Evolutionary conservation across 2,329 filamentous ascomycete genomes (phyloP).

Genomic region (Aspergillus costaricaensis): DNA sequence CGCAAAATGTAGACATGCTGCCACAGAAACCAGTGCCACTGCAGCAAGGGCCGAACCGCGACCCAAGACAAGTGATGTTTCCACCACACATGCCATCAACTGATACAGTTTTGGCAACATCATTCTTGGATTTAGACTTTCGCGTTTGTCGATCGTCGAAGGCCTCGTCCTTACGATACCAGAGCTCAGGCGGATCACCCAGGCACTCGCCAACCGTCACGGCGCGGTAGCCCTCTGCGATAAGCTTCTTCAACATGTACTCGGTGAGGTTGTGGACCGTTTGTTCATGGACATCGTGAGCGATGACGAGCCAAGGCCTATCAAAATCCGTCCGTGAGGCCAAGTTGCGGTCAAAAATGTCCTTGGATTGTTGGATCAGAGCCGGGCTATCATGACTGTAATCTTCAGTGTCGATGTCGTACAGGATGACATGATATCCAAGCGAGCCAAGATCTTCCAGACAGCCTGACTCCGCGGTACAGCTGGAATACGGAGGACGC

Average conservation of each 20-base stretch:
- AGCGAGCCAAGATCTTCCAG: conserved; percentile 46
- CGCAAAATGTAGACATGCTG: conserved; percentile 34
- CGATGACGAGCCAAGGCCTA: conserved; percentile 44
- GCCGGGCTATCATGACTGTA: conserved; percentile 44
- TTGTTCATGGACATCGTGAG: conserved; percentile 47
- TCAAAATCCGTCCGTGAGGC: conserved; percentile 26
- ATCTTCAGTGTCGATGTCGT: conserved; percentile 52
- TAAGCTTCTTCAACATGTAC: conserved; percentile 40
- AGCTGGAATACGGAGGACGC: conserved; percentile 54
- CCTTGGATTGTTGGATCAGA: conserved; percentile 43
- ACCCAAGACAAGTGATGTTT: conserved; percentile 38
- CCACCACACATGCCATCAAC: conserved; percentile 38
- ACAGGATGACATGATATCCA: conserved; percentile 53
- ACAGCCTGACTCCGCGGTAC: conserved; percentile 39
- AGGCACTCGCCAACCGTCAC: conserved; percentile 50
- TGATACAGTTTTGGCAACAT: conserved; percentile 24
- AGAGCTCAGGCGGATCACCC: conserved; percentile 39
- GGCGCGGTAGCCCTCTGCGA: conserved; percentile 36
- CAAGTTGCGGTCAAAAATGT: conserved; percentile 41
- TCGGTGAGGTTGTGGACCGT: conserved; percentile 46
- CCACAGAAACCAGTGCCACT: conserved; percentile 33
- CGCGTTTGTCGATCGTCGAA: conserved; percentile 22
- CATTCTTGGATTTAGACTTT: conserved; percentile 16
- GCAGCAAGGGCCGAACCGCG: conserved; percentile 38
- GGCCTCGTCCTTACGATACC: conserved; percentile 43